Evolutionary conservation across 2,329 filamentous ascomycete genomes (phyloP), one percentile per base, ranked within the genome.

Genomic region (Ophiocordyceps sinensis): DNA sequence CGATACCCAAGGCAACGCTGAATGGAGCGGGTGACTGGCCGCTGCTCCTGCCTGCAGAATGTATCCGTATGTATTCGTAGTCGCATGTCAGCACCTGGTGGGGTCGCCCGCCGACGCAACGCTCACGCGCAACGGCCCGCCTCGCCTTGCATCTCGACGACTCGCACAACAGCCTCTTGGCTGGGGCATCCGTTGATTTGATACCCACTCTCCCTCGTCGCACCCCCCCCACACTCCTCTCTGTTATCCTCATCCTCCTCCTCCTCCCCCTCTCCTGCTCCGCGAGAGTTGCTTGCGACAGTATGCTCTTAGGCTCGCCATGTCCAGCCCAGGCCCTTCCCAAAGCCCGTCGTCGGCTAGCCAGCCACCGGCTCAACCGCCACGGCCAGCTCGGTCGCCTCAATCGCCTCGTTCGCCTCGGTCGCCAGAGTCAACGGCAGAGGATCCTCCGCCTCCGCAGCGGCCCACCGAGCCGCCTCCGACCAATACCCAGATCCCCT

Each of bases 401-500:
- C 37, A n/a, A 15, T n/a, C 23, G 36, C 36, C 36, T 38, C 14
- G 7, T 17, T 28, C 26, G 9, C 36, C n/a, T 14, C 37, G 14
- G 26, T 11, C 32, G 28, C 37, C 28, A n/a, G 9, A 28, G 12
- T 21, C 2, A 9, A 3, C 2, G 19, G 21, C 32, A 31, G 32
- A 37, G 29, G 26, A 36, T 26, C 9, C 30, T 8, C 8, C n/a
- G 11, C 6, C n/a, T 4, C 14, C 10, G 17, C 30, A 14, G 14
- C 30, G 28, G 37, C 31, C 14, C 17, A 5, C 13, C 9, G 17
- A 37, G 13, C 7, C 34, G 5, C 19, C 39, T 23, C 39, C 45
- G 5, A 45, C 41, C 9, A 45, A 47, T 32, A 47, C 44, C n/a
- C 45, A 47, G 39, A 47, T 47, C 28, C 45, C 45, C 14, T 47